phyloP scores from a whole-genome alignment of 2,329 filamentous ascomycete genomes.

The Lasiodiplodia gonubiensis region DNA sequence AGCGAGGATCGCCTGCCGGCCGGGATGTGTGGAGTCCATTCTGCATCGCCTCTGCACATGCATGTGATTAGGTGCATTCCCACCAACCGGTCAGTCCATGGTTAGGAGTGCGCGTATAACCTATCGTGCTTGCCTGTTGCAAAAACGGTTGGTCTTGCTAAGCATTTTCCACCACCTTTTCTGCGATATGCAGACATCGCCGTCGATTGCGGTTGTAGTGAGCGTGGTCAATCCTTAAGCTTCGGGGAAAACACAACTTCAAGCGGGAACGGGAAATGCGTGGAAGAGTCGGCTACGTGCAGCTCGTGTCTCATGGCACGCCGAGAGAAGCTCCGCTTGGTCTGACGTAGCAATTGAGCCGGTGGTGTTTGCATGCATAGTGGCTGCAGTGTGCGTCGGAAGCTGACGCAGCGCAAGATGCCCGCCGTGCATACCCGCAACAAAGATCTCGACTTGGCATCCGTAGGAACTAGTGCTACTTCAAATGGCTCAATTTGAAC shows the following conservation, averaged over 20 bases:
- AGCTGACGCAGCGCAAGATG: neutral
- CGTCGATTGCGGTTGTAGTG: neutral
- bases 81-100: neutral
- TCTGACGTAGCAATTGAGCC: neutral
- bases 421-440: conserved; percentile 11
- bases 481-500: neutral
- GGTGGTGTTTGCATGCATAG: neutral
- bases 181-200: too few relatives aligned
- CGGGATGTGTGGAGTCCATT: neutral
- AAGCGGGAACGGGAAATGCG: neutral
- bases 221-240: too few relatives aligned
- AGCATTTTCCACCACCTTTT: too few relatives aligned
- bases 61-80: neutral
- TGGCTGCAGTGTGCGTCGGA: neutral
- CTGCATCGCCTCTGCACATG: neutral
- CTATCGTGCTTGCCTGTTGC: too few relatives aligned
- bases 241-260: neutral
- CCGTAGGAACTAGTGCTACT: too few relatives aligned
- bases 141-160: too few relatives aligned
- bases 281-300: neutral
- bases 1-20: neutral
- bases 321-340: neutral
- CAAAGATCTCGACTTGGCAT: neutral
- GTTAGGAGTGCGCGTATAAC: too few relatives aligned
- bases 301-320: neutral